phyloP scores from a whole-genome alignment of 1,284 basidiomycete genomes.

The Phellopilus nigrolimitatus region DNA sequence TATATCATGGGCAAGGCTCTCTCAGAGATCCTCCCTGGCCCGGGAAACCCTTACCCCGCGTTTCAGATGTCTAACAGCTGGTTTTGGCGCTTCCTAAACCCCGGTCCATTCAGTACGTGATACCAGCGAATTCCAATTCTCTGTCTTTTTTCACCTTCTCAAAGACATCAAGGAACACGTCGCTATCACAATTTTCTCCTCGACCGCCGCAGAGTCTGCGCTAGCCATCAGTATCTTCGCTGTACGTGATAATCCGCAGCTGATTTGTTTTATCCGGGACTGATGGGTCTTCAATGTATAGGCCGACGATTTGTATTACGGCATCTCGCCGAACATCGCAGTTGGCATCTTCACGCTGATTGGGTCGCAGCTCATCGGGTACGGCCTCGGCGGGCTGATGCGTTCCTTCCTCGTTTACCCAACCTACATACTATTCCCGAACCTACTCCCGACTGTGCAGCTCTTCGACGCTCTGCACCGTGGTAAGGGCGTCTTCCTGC shows the following conservation, averaged over 20 bases:
- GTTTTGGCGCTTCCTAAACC: slow-evolving; percentile 53
- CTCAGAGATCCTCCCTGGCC: slow-evolving; percentile 46
- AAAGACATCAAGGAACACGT: slow-evolving; percentile 57
- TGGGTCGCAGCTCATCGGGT: slow-evolving; percentile 48
- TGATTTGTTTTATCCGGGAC: background rate
- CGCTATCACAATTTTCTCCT: slow-evolving; percentile 53
- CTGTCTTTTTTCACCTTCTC: slow-evolving; percentile 2
- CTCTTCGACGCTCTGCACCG: slow-evolving; percentile 50
- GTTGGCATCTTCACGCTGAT: slow-evolving; percentile 45
- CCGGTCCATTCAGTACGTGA: slow-evolving; percentile 46
- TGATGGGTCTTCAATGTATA: slow-evolving; percentile 27
- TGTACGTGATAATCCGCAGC: slow-evolving; percentile 1
- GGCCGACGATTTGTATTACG: slow-evolving; percentile 47
- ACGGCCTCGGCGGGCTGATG: slow-evolving; percentile 46
- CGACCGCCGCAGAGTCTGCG: slow-evolving; percentile 46
- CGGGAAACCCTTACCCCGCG: slow-evolving; percentile 27
- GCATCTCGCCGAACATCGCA: slow-evolving; percentile 42
- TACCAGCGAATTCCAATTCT: background rate
- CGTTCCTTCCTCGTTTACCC: slow-evolving; percentile 34
- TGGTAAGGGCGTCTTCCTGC: slow-evolving; percentile 41
- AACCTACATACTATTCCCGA: slow-evolving; percentile 26
- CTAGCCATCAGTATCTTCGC: slow-evolving; percentile 36
- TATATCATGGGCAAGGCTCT: slow-evolving; percentile 39
- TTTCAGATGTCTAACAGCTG: slow-evolving; percentile 35
- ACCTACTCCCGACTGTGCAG: slow-evolving; percentile 23